Evolutionary conservation across 768 basidiomycete species (phyloP).

Genomic region (Holtermannia corniformis): DNA sequence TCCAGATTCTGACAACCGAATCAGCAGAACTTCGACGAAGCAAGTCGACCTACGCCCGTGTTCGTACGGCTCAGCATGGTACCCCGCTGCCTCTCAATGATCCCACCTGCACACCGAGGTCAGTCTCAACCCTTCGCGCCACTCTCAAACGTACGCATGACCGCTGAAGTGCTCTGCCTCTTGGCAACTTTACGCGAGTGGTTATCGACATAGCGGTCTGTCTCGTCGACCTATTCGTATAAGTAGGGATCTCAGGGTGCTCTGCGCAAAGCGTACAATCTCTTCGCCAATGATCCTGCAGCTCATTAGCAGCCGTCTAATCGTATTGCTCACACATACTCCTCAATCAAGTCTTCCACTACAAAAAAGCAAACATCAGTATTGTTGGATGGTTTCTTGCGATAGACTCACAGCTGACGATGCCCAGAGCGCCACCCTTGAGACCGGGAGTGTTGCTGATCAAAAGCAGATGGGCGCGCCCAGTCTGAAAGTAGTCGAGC

Average conservation of each 20-base stretch:
- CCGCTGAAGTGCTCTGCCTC: constrained; percentile 59
- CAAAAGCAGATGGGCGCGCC: constrained; percentile 81
- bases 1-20: not conserved
- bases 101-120: constrained; percentile 23
- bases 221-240: constrained; percentile 58
- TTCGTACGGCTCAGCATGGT: constrained; percentile 5
- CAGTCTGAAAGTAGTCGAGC: constrained; percentile 87
- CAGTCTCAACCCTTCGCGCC: not conserved
- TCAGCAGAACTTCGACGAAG: too few species aligned
- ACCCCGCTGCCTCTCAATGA: constrained; percentile 37
- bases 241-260: not conserved
- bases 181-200: constrained; percentile 64
- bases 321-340: constrained; percentile 40
- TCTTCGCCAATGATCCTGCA: constrained; percentile 75
- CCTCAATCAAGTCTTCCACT: constrained; percentile 49
- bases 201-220: constrained; percentile 82
- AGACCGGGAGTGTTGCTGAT: constrained; percentile 74
- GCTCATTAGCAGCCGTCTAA: constrained; percentile 2
- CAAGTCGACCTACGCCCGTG: constrained; percentile 22
- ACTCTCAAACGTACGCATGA: constrained; percentile 49
- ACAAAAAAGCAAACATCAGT: not conserved
- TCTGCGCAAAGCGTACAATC: constrained; percentile 47
- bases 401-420: constrained; percentile 55
- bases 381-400: not conserved
- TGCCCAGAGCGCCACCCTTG: constrained; percentile 76